Evolutionary conservation across 2,329 filamentous ascomycete genomes (phyloP), one percentile per base, ranked within the genome.

Genomic region (Arthrobotrys conoides): DNA sequence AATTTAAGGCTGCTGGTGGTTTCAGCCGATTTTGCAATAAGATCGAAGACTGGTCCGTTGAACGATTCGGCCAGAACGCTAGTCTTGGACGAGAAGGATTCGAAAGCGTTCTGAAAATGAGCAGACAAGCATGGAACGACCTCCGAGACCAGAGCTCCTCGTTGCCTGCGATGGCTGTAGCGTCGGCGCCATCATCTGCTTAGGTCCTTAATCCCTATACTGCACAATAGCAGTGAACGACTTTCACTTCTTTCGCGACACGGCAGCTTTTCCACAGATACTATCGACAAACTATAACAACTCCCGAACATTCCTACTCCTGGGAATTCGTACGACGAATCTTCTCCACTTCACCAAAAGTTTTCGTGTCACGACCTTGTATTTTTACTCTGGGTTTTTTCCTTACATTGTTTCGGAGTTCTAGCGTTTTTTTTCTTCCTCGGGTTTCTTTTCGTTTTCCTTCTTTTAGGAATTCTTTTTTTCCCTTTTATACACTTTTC

Each of bases 1-100:
- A 94, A 85, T 95, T 99, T 83, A 97, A 94, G 0, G 96, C 96
- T 0, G 87, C 98, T 9, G 95, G 96, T 81, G 96, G 96, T 80
- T 99, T 96, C 94, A 93, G 97, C 86, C 93, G 94, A 84, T 94
- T 98, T 84, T 96, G 93, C 88, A 97, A 96, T 86, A 93, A 91
- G 84, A 96, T 99, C 82, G 96, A 99, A 87, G 94, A 98, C 82
- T 91, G 93, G 66, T 92, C 94, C 49, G 92, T 98, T 53, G 92
- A 92, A 81, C 88, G 93, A 69, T 99, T 99, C 87, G 89, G 90
- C 81, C 93, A 99, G 85, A 99, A 99, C 83, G 95, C 96, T 24
- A 88, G 88, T 81, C 94, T 93, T 86, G 96, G 96, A 80, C 91
- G 92, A 80, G 94, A 98, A 85, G 96, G 96, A 0, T 99, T 99